phyloP scores from a whole-genome alignment of 1,284 basidiomycete genomes.

The Ustanciosporium gigantosporum region DNA sequence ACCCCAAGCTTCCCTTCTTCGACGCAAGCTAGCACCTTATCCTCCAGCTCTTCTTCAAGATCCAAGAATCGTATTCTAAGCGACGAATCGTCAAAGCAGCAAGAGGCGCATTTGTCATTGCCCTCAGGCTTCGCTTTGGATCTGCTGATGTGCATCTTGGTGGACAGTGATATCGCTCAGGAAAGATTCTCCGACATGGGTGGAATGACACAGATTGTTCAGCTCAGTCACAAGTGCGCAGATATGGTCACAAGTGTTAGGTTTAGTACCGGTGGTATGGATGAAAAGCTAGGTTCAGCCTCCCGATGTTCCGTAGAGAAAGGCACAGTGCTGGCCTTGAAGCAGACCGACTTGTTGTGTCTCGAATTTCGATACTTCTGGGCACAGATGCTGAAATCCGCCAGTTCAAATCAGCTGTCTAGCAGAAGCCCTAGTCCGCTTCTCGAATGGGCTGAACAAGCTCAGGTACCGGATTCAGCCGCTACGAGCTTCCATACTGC shows the following conservation, averaged over 20 bases:
- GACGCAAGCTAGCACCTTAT: background rate
- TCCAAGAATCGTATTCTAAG: too few species aligned
- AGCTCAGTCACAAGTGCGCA: constrained; percentile 36
- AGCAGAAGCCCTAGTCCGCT: too few species aligned
- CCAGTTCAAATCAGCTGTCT: background rate
- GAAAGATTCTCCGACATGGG: constrained; percentile 33
- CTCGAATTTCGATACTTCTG: constrained; percentile 41
- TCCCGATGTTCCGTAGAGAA: background rate
- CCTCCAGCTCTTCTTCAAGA: too few species aligned
- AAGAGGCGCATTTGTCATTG: constrained; percentile 15
- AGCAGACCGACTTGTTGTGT: constrained; percentile 38
- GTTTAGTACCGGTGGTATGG: too few species aligned
- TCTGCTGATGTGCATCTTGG: constrained; percentile 38
- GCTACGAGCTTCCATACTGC: too few species aligned
- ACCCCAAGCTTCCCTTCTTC: background rate
- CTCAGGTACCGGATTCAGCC: too few species aligned
- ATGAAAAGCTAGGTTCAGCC: too few species aligned
- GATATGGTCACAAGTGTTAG: constrained; percentile 23
- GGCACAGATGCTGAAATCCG: constrained; percentile 9
- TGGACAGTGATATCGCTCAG: constrained; percentile 16
- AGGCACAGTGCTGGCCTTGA: constrained; percentile 6
- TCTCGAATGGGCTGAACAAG: too few species aligned
- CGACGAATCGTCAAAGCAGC: background rate
- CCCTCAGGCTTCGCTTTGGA: constrained; percentile 34
- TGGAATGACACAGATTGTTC: constrained; percentile 31